phyloP scores from a whole-genome alignment of 1,139 yeast species.

The Pichia sp. region DNA sequence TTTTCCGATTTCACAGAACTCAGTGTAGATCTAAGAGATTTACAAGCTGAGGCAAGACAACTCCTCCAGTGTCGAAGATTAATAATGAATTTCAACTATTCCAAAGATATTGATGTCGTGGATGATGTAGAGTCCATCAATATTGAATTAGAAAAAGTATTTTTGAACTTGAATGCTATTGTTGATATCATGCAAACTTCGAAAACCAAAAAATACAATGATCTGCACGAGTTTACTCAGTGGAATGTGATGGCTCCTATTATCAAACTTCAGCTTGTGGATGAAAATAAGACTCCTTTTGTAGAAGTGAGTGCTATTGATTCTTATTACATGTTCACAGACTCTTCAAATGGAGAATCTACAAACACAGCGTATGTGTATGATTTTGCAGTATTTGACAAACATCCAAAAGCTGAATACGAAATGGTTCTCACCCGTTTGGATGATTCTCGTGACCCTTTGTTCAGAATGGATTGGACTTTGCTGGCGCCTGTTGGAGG shows the following conservation, averaged over 20 bases:
- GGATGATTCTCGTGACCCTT: slow-evolving; percentile 40
- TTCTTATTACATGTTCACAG: slow-evolving; percentile 38
- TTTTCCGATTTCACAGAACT: slow-evolving; percentile 60
- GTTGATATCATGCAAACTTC: slow-evolving; percentile 49
- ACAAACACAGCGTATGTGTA: slow-evolving; percentile 37
- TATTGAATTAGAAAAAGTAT: slow-evolving; percentile 53
- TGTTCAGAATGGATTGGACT: slow-evolving; percentile 64
- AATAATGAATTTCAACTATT: slow-evolving; percentile 29
- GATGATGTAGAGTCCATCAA: slow-evolving; percentile 41
- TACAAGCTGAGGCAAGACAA: slow-evolving; percentile 56
- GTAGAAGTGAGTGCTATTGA: slow-evolving; percentile 47
- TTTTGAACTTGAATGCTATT: slow-evolving; percentile 56
- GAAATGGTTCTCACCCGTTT: slow-evolving; percentile 24
- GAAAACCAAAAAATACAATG: slow-evolving; percentile 35
- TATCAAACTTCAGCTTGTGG: slow-evolving; percentile 46
- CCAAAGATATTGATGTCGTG: slow-evolving; percentile 21
- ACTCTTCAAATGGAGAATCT: slow-evolving; percentile 45
- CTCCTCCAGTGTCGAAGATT: slow-evolving; percentile 33
- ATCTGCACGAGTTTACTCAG: slow-evolving; percentile 35
- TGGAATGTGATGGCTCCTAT: slow-evolving; percentile 46
- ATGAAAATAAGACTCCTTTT: slow-evolving; percentile 40
- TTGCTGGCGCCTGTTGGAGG: slow-evolving; percentile 84
- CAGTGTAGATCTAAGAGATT: slow-evolving; percentile 44
- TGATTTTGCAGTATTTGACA: slow-evolving; percentile 27
- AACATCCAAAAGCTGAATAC: slow-evolving; percentile 25